These are phyloP conservation scores for Rhynchospora pubera DNA, from an alignment of 176 grass and related monocot species.

Conservation along the genomic window DNA sequence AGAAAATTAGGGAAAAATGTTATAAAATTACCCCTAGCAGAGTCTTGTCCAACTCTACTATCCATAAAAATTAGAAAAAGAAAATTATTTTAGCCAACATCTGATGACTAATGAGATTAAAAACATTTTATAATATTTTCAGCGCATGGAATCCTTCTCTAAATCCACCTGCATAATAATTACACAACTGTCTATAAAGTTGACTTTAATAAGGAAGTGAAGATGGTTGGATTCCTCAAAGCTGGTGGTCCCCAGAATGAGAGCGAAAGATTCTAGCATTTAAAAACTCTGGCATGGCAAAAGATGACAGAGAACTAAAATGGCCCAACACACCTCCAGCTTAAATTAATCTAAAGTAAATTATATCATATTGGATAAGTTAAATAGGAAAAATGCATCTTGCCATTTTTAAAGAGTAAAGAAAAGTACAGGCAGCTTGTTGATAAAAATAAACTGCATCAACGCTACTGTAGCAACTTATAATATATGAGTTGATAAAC, in stretches of 20 bases:
- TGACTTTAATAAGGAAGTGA: slow-evolving; percentile 45
- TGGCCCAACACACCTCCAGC: not conserved
- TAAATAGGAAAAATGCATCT: not conserved
- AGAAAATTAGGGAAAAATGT: not conserved
- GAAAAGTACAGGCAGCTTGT: not conserved
- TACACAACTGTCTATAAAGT: slow-evolving; percentile 34
- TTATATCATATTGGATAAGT: not conserved
- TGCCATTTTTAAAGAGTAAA: not conserved
- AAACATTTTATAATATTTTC: slow-evolving; percentile 2
- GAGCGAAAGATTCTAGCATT: slow-evolving; percentile 73
- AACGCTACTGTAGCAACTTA: not conserved
- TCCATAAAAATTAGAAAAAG: not conserved
- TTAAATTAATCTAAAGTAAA: not conserved
- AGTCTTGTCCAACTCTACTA: slow-evolving; percentile 10
- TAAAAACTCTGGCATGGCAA: not conserved
- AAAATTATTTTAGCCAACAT: not conserved
- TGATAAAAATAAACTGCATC: not conserved
- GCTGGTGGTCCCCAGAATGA: slow-evolving; percentile 32
- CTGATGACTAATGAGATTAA: not conserved
- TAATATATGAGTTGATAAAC: not conserved
- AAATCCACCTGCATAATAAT: slow-evolving; percentile 1
- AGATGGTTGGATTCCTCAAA: slow-evolving; percentile 41
- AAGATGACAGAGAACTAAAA: not conserved
- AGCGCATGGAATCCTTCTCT: slow-evolving; percentile 31
- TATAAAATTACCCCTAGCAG: not conserved